Conservation (phyloP, 1,284 basidiomycete species). For the Naganishia sp. region DNA sequence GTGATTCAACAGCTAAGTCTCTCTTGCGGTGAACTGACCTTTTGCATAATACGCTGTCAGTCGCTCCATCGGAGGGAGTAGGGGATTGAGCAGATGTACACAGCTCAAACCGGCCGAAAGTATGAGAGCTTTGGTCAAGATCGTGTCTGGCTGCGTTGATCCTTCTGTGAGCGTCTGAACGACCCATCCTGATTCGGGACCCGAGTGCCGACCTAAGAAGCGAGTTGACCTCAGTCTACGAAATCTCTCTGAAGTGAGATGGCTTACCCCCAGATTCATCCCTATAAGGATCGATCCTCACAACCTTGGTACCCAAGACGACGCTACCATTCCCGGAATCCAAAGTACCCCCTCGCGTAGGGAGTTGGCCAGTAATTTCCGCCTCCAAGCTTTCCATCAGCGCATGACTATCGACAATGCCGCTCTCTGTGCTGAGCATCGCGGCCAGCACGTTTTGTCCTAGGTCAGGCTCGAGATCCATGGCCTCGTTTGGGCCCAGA, state of each 20-base stretch:
- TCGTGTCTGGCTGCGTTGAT: conserved; percentile 59
- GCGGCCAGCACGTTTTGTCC: conserved; percentile 70
- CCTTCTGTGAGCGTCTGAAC: conserved; percentile 56
- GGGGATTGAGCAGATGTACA: conserved; percentile 68
- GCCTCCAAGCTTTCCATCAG: conserved; percentile 76
- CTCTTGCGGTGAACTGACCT: conserved; percentile 47
- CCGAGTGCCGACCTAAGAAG: conserved; percentile 6
- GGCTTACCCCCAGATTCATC: conserved; percentile 41
- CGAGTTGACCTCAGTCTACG: conserved; percentile 3
- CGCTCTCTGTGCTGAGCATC: conserved; percentile 81
- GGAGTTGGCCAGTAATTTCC: conserved; percentile 60
- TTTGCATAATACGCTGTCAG: conserved; percentile 73
- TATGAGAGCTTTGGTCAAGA: conserved; percentile 82
- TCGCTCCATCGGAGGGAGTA: conserved; percentile 61
- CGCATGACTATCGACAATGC: conserved; percentile 85
- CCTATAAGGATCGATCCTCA: conserved; percentile 75
- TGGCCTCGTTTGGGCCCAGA: conserved; percentile 70
- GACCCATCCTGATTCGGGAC: conserved; percentile 57
- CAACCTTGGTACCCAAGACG: conserved; percentile 78
- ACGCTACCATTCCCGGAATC: conserved; percentile 59
- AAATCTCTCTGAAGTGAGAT: conserved; percentile 2
- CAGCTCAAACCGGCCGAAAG: conserved; percentile 84
- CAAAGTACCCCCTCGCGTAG: conserved; percentile 13
- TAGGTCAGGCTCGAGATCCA: conserved; percentile 78
- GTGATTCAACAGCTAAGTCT: not conserved